Evolutionary conservation across 306 rosid genomes (phyloP), one percentile per base, ranked within the genome.

Genomic region (Parietaria judaica): DNA sequence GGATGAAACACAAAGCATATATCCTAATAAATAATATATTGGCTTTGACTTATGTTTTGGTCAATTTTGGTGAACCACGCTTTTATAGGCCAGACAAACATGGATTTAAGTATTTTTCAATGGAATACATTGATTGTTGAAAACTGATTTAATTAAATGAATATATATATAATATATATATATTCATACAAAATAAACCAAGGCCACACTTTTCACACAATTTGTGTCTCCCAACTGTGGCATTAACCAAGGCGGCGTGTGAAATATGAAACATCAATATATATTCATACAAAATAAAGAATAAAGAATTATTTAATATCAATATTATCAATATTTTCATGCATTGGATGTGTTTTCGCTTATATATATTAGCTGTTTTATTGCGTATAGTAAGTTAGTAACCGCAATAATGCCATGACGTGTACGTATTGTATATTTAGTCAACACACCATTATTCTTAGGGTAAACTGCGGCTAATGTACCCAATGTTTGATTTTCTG

Each of bases 191-290:
- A n/a, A 23, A 2, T 23, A 2, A 23, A 2, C 1, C 31, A 23
- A 0, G 31, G 1, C 31, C 31, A 23, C 31, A 23, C 31, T 2
- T 7, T 59, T 37, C 68, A 64, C 39, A 54, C 59, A 52, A 56
- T 13, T 6, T 31, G 5, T 48, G 44, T 62, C 45, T 62, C 36
- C 55, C 55, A 47, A 62, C 66, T 62, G 66, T 62, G 36, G 48
- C 66, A 62, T 46, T 47, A 6, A 62, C 4, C 55, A 61, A 31
- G 35, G 35, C 45, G 55, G 66, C 55, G 66, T 61, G 54, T 61
- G 53, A 31, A 3, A 47, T 47, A 31, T 61, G 65, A 34, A 36
- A 34, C 36, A 51, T 50, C 39, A n/a, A 51, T 34, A 36, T 48
- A 31, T 64, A 10, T 44, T 44, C 52, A 60, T 1, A 8, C 14